Evolutionary conservation across 2,329 filamentous ascomycete species (phyloP), one percentile per base, ranked within the genome.

Genomic region (Dothistroma pini): DNA sequence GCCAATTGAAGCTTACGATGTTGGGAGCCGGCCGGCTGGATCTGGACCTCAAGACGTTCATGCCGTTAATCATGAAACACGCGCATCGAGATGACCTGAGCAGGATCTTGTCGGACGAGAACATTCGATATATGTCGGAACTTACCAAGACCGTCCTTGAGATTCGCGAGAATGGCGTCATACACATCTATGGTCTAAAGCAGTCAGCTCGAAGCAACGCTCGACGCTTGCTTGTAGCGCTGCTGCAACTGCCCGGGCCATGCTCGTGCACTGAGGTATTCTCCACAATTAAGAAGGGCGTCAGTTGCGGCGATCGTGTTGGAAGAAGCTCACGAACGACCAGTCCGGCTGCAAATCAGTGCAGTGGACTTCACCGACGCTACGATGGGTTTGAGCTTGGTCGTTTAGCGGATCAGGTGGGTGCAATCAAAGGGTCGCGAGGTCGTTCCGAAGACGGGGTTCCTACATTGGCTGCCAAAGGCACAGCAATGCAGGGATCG

Each of bases 211-310:
- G 19, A 25, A 34, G 44, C 25, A 59, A 66, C 61, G 41, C 69
- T 62, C 19, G 70, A 57, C 4, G 71, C 70, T 32, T 25, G 67
- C 63, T 35, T 65, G 66, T 58, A 66, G 60, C 44, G 69, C 59
- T 54, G 60, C 63, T 35, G n/a, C 38, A n/a, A 21, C 29, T 59
- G 38, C 52, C 21, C 2, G 38, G 34, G 6, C 25, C 16, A 9
- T 29, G 21, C 4, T 69, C 70, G 44, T 59, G 56, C 8, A 35
- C 54, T 21, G 34, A 35, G 19, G 14, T 19, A 5, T 62, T 62
- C 10, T 41, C 8, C 9, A 32, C 14, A 35, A 19, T 10, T 25
- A 44, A 56, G n/a, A 25, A 47, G 14, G 21, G 9, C 10, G 22
- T 31, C 48, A 32, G 38, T n/a, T 16, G 16, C 6, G 32, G 44